These are phyloP conservation scores for Trametes coccinea DNA, from an alignment of 768 basidiomycete genomes.

Conservation along the genomic window DNA sequence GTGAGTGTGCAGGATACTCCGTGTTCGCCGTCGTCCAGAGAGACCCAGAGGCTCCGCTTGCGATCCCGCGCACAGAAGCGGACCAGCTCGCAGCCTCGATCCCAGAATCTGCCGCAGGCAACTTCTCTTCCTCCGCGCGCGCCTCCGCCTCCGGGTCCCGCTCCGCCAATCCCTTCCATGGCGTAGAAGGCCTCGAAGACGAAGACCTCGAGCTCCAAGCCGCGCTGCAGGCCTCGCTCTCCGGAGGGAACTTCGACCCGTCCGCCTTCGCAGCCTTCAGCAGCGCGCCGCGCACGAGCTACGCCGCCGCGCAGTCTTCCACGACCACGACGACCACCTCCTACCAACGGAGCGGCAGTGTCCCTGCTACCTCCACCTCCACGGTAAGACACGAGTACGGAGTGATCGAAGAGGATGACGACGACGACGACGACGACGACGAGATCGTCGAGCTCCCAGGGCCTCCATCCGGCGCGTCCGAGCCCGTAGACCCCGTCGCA, in stretches of 20 bases:
- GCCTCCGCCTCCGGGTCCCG: constrained; percentile 16
- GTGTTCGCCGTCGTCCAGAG: constrained; percentile 73
- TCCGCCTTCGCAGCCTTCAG: background rate
- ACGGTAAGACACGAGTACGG: constrained; percentile 17
- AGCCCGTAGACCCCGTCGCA: constrained; percentile 52
- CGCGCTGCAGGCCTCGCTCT: constrained; percentile 80
- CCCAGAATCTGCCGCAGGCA: constrained; percentile 41
- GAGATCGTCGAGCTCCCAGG: constrained; percentile 24
- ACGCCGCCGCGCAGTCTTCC: background rate
- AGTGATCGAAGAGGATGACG: constrained; percentile 22
- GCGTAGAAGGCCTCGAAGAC: constrained; percentile 58
- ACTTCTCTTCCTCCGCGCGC: constrained; percentile 8
- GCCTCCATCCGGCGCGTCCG: constrained; percentile 17
- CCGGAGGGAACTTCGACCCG: constrained; percentile 27
- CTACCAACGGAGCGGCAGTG: background rate
- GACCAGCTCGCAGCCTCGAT: constrained; percentile 71
- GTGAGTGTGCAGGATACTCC: constrained; percentile 62
- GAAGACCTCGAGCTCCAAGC: constrained; percentile 89
- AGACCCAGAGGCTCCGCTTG: constrained; percentile 53
- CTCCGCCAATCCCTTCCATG: constrained; percentile 2
- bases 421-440: constrained; percentile 21
- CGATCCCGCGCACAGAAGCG: constrained; percentile 64
- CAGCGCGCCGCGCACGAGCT: background rate
- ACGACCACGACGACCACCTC: background rate
- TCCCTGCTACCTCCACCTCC: background rate